These are phyloP conservation scores for Serpula lacrymans DNA, from an alignment of 768 basidiomycete species.

Conservation along the genomic window DNA sequence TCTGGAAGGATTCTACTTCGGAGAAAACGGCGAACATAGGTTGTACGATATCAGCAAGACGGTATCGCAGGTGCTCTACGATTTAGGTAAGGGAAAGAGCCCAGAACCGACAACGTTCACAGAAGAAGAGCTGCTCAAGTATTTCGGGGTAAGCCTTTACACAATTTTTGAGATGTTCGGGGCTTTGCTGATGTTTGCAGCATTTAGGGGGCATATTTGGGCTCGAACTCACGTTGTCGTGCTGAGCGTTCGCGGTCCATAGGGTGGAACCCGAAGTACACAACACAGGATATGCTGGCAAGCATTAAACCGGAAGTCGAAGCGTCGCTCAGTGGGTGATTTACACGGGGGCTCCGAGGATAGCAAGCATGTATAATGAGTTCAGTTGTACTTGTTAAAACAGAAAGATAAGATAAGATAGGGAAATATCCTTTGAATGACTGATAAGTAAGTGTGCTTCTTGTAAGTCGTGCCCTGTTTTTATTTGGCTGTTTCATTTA, in stretches of 20 bases:
- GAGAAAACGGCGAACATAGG: constrained; percentile 42
- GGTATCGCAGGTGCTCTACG: constrained; percentile 35
- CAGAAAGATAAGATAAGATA: no score
- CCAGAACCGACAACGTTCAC: constrained; percentile 42
- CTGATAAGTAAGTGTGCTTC: constrained; percentile 9
- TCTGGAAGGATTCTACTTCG: constrained; percentile 48
- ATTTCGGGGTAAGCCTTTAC: constrained; percentile 27
- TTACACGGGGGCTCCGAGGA: no score
- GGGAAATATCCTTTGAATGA: constrained; percentile 1
- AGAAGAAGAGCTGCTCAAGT: constrained; percentile 41
- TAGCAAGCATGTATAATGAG: no score
- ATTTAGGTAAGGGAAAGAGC: constrained; percentile 32
- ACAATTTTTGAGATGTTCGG: constrained; percentile 3
- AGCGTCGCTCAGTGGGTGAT: constrained; percentile 17
- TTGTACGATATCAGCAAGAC: constrained; percentile 38
- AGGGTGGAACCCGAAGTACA: constrained; percentile 44
- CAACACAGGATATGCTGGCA: constrained; percentile 36
- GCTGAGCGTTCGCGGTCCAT: constrained; percentile 34
- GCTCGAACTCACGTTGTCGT: constrained; percentile 39
- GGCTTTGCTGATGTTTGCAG: neutral
- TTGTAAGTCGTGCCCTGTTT: no score
- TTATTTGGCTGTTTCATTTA: no score
- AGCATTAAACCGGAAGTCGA: constrained; percentile 38
- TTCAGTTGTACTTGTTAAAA: no score
- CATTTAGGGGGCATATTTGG: constrained; percentile 28